Percentiles rank a stretch among this genome's conserved stretches.
phyloP scores from a whole-genome alignment of 805 yeast species.

The Pichia kluyveri region DNA sequence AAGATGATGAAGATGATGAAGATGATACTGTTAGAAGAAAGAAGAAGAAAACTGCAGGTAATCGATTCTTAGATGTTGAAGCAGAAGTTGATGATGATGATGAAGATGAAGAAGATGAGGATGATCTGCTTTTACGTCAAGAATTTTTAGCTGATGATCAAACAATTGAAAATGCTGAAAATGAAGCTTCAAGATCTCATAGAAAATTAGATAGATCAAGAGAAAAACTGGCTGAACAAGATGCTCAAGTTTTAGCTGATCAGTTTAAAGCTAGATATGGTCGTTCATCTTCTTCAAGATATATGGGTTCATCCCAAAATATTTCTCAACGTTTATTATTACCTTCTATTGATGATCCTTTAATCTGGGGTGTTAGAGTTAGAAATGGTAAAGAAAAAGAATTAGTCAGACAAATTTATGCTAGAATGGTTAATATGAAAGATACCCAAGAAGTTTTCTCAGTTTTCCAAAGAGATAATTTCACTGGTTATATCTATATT shows the following conservation, averaged over 20 bases:
- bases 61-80: conserved; percentile 94
- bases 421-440: conserved; percentile 72
- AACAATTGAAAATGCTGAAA: conserved; percentile 30
- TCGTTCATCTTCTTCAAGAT: conserved; percentile 68
- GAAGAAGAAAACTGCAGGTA: conserved; percentile 46
- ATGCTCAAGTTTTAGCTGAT: conserved; percentile 89
- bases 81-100: conserved; percentile 99
- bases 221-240: conserved; percentile 84
- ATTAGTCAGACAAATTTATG: conserved; percentile 72
- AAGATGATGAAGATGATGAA: conserved; percentile 47
- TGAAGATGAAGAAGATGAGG: conserved; percentile 89
- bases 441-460: conserved; percentile 79
- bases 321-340: conserved; percentile 89
- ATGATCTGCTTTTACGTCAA: conserved; percentile 78
- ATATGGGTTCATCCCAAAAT: conserved; percentile 73
- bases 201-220: conserved; percentile 79
- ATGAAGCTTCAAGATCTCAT: conserved; percentile 59
- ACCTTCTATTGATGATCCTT: conserved; percentile 95
- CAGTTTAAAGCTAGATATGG: conserved; percentile 90
- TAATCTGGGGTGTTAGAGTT: conserved; percentile 92
- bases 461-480: conserved; percentile 90
- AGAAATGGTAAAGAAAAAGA: conserved; percentile 91
- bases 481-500: conserved; percentile 83
- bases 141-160: conserved; percentile 76
- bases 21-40: conserved; percentile 44